Conservation (phyloP, 345 rosid genomes). For the Pelargonium nanum region DNA sequence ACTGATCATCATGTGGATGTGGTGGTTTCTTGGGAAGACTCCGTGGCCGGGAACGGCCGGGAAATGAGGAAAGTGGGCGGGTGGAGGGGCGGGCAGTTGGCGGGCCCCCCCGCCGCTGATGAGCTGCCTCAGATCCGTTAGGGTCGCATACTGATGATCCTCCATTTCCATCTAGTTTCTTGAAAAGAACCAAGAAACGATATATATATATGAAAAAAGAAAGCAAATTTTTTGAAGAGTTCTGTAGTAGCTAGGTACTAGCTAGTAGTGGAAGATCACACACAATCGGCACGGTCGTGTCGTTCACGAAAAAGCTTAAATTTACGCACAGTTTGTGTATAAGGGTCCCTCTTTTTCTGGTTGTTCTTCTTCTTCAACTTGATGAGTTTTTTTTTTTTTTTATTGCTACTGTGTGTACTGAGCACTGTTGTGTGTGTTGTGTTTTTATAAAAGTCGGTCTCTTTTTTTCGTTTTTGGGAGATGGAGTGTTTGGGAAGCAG, state of each 20-base stretch:
- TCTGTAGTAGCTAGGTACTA: too few relatives aligned
- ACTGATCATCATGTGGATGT: too few relatives aligned
- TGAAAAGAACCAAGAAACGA: slow-evolving; percentile 9
- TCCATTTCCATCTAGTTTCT: slow-evolving; percentile 46
- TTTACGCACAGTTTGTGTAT: slow-evolving; percentile 64
- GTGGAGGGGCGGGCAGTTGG: too few relatives aligned
- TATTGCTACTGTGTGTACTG: too few relatives aligned
- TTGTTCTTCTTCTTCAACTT: neutral
- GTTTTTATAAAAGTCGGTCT: too few relatives aligned
- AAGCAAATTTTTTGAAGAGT: slow-evolving; percentile 11
- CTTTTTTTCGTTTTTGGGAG: too few relatives aligned
- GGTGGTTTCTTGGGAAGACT: too few relatives aligned
- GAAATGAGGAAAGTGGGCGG: slow-evolving; percentile 23
- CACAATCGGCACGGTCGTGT: slow-evolving; percentile 61
- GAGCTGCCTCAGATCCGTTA: slow-evolving; percentile 59
- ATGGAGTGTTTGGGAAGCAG: too few relatives aligned
- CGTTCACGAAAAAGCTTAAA: slow-evolving; percentile 82
- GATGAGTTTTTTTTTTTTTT: too few relatives aligned
- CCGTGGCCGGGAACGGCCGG: slow-evolving; percentile 13
- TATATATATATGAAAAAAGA: too few relatives aligned
- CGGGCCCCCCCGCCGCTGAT: slow-evolving; percentile 36
- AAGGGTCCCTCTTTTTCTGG: slow-evolving; percentile 48
- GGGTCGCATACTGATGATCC: slow-evolving; percentile 38
- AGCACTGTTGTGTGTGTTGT: too few relatives aligned
- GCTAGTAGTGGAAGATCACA: too few relatives aligned